These are phyloP conservation scores for Deuterostichococcus epilithicus DNA, from an alignment of 139 green algal species.

Conservation along the genomic window DNA sequence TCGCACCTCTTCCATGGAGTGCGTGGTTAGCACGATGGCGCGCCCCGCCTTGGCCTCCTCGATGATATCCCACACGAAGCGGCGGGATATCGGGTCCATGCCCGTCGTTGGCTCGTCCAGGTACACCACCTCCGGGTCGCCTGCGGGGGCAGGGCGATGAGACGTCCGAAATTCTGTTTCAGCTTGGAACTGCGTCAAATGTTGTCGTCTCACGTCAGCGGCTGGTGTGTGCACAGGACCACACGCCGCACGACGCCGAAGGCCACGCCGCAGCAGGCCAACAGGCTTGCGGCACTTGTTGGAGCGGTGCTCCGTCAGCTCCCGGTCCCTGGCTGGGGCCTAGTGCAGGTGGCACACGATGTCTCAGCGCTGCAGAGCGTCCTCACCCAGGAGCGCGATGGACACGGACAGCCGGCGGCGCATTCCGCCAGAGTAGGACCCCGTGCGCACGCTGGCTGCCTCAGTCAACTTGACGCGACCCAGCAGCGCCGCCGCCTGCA, in stretches of 20 bases:
- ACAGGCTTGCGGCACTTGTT: too few species aligned
- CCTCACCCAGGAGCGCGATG: constrained; percentile 79
- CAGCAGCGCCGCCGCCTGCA: constrained; percentile 37
- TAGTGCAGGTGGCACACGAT: too few species aligned
- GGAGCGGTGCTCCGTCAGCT: too few species aligned
- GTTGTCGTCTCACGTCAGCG: too few species aligned
- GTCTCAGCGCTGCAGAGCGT: too few species aligned
- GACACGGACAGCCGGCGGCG: constrained; percentile 80
- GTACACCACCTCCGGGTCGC: constrained; percentile 84
- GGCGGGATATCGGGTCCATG: constrained; percentile 87
- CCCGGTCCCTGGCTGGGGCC: too few species aligned
- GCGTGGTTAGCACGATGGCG: constrained; percentile 91
- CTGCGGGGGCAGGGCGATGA: neutral
- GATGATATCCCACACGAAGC: constrained; percentile 94
- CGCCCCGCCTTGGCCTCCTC: constrained; percentile 59
- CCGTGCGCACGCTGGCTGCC: constrained; percentile 12
- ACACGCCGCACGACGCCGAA: too few species aligned
- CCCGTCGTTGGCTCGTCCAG: constrained; percentile 93
- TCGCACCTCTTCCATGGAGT: constrained; percentile 89
- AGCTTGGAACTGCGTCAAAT: too few species aligned
- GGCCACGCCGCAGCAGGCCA: too few species aligned
- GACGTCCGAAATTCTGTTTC: too few species aligned
- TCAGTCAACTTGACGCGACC: constrained; percentile 60
- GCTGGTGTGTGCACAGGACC: too few species aligned
- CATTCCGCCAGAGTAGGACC: constrained; percentile 79